Evolutionary conservation across 1,284 basidiomycete genomes (phyloP), one percentile per base, ranked within the genome.

Genomic region (Chalciporus sp.): DNA sequence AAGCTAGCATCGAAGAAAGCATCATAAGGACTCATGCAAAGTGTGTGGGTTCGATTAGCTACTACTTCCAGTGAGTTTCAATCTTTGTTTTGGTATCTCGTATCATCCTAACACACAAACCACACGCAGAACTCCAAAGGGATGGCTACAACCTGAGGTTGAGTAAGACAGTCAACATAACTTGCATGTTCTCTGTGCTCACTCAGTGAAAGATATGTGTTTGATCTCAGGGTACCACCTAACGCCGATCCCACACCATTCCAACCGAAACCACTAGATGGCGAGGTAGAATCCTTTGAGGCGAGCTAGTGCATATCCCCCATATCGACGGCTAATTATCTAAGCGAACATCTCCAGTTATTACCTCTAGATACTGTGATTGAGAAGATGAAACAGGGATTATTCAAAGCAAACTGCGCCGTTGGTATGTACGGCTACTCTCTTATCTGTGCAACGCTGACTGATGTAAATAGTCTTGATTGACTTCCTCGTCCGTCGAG

Each of bases 271-370:
- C 95, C 95, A 0, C 78, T 85, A 37, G 96, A 98, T 61, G 94
- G 92, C 29, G 96, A 98, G 69, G 95, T 98, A 5, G 94, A 97
- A 66, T 88, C 82, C 1, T 98, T 98, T 63, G 85, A 89, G 75
- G 90, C 89, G 52, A 55, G 72, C 20, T 28, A 2, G n/a, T 28
- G 27, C 14, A 39, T 14, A 11, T 20, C 23, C 40, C 40, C 17
- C 37, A 20, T 29, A 27, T 42, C 27, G 8, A 41, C 20, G 3
- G 29, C n/a, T 41, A 1, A 33, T 23, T 23, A 23, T 23, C 48
- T 28, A 4, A 54, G 33, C 16, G 12, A 33, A 20, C 29, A 4
- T 27, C 14, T 20, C 44, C 47, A 92, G 90, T 72, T 92, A 33
- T 72, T 89, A 27, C 68, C 81, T 1, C 72, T 88, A 46, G 72